A percentile compares a stretch with the other conserved stretches of the same genome.
These are phyloP conservation scores for Lasiodiplodia sp. DNA, from an alignment of 2,329 filamentous ascomycete species.

Conservation along the genomic window DNA sequence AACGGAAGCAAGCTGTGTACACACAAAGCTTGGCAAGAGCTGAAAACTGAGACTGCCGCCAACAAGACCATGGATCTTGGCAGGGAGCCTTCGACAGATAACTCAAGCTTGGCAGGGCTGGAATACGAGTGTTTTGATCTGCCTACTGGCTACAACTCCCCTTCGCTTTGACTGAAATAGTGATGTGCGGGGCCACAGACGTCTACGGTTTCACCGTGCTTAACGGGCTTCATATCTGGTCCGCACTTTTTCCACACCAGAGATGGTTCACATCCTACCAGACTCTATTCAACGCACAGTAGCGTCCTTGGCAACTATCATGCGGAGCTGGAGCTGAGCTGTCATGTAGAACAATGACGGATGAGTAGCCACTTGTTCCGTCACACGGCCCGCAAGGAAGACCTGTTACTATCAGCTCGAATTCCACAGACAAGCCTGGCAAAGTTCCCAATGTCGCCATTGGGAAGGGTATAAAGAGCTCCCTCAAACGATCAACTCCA, in stretches of 20 bases:
- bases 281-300: not conserved
- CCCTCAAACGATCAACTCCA: not conserved
- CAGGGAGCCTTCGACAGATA: not conserved
- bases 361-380: not conserved
- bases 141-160: not conserved
- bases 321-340: not conserved
- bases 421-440: not conserved
- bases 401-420: not conserved
- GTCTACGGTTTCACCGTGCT: not conserved
- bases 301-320: not conserved
- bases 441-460: not conserved
- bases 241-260: not conserved
- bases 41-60: not conserved
- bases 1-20: not conserved
- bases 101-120: not conserved
- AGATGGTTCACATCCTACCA: not conserved
- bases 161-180: not conserved
- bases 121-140: not conserved
- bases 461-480: not conserved
- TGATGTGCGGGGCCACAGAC: not conserved
- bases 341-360: not conserved
- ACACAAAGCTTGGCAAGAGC: not conserved
- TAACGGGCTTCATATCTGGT: not conserved
- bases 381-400: not conserved
- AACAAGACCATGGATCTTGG: not conserved